A percentile compares a stretch with the other conserved stretches of the same genome.
These are phyloP conservation scores for Lodderomyces metapsilosis DNA, from an alignment of 1,139 yeast species.

Conservation along the genomic window DNA sequence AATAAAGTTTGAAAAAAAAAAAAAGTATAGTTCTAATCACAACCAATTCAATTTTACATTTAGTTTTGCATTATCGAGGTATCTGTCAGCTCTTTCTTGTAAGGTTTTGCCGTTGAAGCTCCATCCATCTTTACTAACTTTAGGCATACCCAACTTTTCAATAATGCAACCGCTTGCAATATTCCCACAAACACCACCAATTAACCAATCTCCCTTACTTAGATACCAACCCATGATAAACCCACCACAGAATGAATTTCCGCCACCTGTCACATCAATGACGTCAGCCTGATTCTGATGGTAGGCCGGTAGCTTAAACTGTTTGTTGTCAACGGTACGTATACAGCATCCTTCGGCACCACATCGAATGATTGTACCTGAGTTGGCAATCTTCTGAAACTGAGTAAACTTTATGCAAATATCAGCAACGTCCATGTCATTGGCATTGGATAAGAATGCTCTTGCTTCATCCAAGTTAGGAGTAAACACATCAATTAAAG, in stretches of 20 bases:
- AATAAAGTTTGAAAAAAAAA: background rate
- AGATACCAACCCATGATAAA: constrained; percentile 60
- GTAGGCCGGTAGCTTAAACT: constrained; percentile 66
- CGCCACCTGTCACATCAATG: constrained; percentile 92
- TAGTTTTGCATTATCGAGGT: constrained; percentile 17
- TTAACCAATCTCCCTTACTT: constrained; percentile 46
- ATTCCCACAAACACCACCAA: constrained; percentile 68
- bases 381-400: constrained; percentile 34
- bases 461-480: constrained; percentile 83
- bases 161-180: constrained; percentile 78
- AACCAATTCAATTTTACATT: constrained; percentile 7
- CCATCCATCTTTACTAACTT: constrained; percentile 15
- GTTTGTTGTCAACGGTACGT: constrained; percentile 13
- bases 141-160: constrained; percentile 76
- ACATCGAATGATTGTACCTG: constrained; percentile 64
- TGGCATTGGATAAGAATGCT: constrained; percentile 25
- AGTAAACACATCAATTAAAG: constrained; percentile 59
- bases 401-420: constrained; percentile 44
- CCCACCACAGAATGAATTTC: constrained; percentile 86
- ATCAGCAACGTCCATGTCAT: constrained; percentile 14
- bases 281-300: constrained; percentile 55
- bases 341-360: constrained; percentile 65
- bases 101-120: constrained; percentile 57
- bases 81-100: constrained; percentile 27
- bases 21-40: background rate